phyloP scores from a whole-genome alignment of 371 early-diverging fungal species.

The Saksenaea oblongispora region DNA sequence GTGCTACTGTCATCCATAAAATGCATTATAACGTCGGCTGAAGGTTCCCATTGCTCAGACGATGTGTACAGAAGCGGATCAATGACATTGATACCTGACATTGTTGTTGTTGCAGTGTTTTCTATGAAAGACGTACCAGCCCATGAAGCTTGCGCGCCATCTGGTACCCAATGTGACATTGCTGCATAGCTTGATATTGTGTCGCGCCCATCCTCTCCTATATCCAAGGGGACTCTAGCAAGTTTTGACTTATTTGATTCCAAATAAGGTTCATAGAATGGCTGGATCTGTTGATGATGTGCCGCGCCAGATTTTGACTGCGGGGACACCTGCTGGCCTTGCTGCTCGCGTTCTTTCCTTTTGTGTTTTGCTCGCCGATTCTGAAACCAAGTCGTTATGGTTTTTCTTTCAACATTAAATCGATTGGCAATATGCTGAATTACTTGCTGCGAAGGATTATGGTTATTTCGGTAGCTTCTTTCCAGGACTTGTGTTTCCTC shows the following conservation, averaged over 20 bases:
- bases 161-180: background rate
- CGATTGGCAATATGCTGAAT: conserved; percentile 24
- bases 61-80: too few relatives aligned
- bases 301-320: background rate
- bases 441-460: conserved; percentile 25
- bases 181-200: too few relatives aligned
- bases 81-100: too few relatives aligned
- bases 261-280: background rate
- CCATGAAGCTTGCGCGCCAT: too few relatives aligned
- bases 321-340: background rate
- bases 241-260: background rate
- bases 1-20: too few relatives aligned
- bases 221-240: too few relatives aligned
- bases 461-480: conserved; percentile 13
- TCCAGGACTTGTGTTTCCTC: conserved; percentile 31
- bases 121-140: too few relatives aligned
- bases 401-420: conserved; percentile 27
- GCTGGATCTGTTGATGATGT: too few relatives aligned
- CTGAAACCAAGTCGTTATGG: conserved; percentile 48
- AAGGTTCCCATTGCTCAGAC: too few relatives aligned
- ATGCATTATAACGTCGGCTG: too few relatives aligned
- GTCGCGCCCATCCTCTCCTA: too few relatives aligned
- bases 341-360: conserved; percentile 2
- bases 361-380: conserved; percentile 45
- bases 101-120: too few relatives aligned